phyloP scores from a whole-genome alignment of 805 yeast species.

The Pichia sporocuriosa region DNA sequence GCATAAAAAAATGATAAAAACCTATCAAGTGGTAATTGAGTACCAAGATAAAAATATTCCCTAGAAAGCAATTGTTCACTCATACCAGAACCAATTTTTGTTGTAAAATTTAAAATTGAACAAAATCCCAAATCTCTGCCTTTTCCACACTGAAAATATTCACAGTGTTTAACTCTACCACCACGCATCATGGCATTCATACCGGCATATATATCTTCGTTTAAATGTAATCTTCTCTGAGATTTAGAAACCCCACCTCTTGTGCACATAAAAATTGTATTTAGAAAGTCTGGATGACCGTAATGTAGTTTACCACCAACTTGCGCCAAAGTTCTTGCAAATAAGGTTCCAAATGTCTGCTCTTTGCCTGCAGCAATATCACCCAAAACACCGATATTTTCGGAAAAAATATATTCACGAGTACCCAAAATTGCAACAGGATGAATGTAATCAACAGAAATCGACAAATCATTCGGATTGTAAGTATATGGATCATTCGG shows the following conservation, averaged over 20 bases:
- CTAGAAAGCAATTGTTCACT: slow-evolving; percentile 92
- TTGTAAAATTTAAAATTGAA: slow-evolving; percentile 85
- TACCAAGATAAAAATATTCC: slow-evolving; percentile 87
- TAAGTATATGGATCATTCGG: slow-evolving; percentile 40
- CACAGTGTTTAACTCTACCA: slow-evolving; percentile 92
- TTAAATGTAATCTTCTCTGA: slow-evolving; percentile 84
- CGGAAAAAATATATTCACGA: slow-evolving; percentile 90
- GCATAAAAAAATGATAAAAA: slow-evolving; percentile 93
- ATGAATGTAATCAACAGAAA: slow-evolving; percentile 31
- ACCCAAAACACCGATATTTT: slow-evolving; percentile 85
- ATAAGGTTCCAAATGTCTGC: slow-evolving; percentile 92
- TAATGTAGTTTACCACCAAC: slow-evolving; percentile 93
- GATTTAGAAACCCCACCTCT: slow-evolving; percentile 96
- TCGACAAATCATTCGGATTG: slow-evolving; percentile 54
- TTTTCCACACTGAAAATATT: slow-evolving; percentile 93
- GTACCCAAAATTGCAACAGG: slow-evolving; percentile 95
- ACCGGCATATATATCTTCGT: slow-evolving; percentile 95
- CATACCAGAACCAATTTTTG: slow-evolving; percentile 98
- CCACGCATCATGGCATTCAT: slow-evolving; percentile 86
- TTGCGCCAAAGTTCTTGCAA: slow-evolving; percentile 87
- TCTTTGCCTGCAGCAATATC: slow-evolving; percentile 97
- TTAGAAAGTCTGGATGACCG: slow-evolving; percentile 94
- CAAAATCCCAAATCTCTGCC: slow-evolving; percentile 94
- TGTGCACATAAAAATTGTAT: slow-evolving; percentile 87
- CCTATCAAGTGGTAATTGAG: slow-evolving; percentile 81